Conservation (phyloP, 345 rosid species). For the Syzygium jambos region DNA sequence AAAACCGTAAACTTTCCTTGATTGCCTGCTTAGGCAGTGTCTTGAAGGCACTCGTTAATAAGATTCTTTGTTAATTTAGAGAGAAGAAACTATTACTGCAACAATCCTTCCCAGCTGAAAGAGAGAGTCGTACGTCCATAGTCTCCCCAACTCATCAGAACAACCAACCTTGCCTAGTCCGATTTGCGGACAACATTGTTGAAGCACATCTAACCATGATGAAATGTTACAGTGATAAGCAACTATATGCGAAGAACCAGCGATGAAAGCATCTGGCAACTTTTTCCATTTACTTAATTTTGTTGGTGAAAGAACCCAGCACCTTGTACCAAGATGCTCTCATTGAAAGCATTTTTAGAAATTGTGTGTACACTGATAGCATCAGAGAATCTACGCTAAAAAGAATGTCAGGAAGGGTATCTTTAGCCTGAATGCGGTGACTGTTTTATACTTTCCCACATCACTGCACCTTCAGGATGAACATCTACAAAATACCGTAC, state of each 20-base stretch:
- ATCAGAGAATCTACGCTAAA: neutral
- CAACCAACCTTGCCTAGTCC: neutral
- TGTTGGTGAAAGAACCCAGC: neutral
- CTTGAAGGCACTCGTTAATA: neutral
- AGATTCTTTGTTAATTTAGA: neutral
- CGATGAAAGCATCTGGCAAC: neutral
- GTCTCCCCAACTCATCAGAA: neutral
- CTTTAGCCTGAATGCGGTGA: neutral
- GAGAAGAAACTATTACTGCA: neutral
- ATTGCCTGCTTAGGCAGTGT: neutral
- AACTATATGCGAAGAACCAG: neutral
- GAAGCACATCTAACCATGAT: neutral
- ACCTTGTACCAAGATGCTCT: neutral
- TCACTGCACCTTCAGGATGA: constrained; percentile 72
- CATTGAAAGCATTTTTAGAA: neutral
- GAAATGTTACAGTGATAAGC: neutral
- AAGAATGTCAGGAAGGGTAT: neutral
- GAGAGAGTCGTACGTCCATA: neutral
- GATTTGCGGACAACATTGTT: neutral
- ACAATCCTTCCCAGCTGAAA: neutral
- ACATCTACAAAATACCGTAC: constrained; percentile 52
- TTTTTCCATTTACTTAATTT: neutral
- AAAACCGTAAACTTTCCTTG: neutral
- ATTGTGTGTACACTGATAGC: neutral
- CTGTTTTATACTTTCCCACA: constrained; percentile 59